These are phyloP conservation scores for Stereum hirsutum DNA, from an alignment of 1,284 basidiomycete genomes.

Conservation along the genomic window DNA sequence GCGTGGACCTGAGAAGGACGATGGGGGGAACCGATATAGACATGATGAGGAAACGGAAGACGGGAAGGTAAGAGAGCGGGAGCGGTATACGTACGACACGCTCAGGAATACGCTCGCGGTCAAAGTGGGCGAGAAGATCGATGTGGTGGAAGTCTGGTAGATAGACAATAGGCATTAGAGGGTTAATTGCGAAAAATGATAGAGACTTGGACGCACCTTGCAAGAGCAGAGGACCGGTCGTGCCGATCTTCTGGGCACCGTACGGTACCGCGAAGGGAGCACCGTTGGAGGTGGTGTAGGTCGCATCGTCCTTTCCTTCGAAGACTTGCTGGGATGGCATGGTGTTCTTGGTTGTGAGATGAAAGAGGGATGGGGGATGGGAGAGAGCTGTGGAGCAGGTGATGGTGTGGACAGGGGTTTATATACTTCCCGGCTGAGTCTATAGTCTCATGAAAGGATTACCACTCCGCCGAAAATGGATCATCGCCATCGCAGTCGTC, in stretches of 20 bases:
- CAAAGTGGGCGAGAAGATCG: constrained; percentile 86
- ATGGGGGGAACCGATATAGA: neutral
- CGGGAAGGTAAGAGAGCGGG: constrained; percentile 4
- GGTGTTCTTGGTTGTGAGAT: neutral
- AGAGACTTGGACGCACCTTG: constrained; percentile 46
- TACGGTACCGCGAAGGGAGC: constrained; percentile 68
- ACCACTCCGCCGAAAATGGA: too few species aligned
- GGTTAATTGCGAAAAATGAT: too few species aligned
- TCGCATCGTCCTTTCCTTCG: constrained; percentile 42
- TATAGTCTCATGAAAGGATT: too few species aligned
- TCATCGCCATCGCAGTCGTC: too few species aligned
- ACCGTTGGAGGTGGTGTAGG: constrained; percentile 83
- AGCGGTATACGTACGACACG: constrained; percentile 71
- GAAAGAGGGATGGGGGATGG: constrained; percentile 3
- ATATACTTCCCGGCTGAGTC: too few species aligned
- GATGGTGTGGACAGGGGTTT: neutral
- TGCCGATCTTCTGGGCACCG: constrained; percentile 68
- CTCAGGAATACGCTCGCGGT: constrained; percentile 93
- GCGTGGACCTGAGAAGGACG: constrained; percentile 57
- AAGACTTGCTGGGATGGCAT: constrained; percentile 65
- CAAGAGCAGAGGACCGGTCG: constrained; percentile 74
- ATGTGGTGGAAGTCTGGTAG: constrained; percentile 79
- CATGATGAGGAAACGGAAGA: constrained; percentile 5
- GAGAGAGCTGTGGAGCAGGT: neutral
- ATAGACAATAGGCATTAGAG: too few species aligned